Percentiles rank a stretch among this genome's conserved stretches.
These are phyloP conservation scores for Neodidymelliopsis sp. DNA, from an alignment of 2,329 filamentous ascomycete genomes.

Conservation along the genomic window DNA sequence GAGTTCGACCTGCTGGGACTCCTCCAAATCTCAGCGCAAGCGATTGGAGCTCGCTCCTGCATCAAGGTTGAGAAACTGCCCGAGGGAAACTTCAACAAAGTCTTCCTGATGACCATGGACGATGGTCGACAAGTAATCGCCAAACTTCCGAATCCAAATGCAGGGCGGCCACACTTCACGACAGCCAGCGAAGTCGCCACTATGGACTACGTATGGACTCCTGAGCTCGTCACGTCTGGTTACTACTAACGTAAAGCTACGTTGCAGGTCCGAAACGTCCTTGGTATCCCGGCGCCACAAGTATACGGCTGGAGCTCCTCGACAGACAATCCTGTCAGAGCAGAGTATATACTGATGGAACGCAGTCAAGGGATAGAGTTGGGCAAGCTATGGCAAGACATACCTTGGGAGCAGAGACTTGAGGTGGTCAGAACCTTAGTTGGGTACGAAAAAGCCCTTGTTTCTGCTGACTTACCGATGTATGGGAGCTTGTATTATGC, in stretches of 20 bases:
- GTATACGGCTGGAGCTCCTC: slow-evolving; percentile 40
- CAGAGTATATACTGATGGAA: slow-evolving; percentile 36
- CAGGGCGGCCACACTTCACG: slow-evolving; percentile 37
- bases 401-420: slow-evolving; percentile 21
- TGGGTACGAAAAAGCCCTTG: slow-evolving; percentile 24
- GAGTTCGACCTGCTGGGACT: slow-evolving; percentile 22
- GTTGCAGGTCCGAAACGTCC: slow-evolving; percentile 35
- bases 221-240: slow-evolving; percentile 33
- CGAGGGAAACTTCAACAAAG: slow-evolving; percentile 51
- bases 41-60: slow-evolving; percentile 23
- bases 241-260: slow-evolving; percentile 22
- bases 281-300: slow-evolving; percentile 40
- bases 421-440: slow-evolving; percentile 22
- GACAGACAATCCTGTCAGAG: slow-evolving; percentile 30
- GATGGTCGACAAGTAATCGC: slow-evolving; percentile 38
- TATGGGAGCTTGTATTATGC: slow-evolving; percentile 30
- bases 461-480: slow-evolving; percentile 20
- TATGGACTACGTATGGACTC: slow-evolving; percentile 42
- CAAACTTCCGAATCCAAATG: slow-evolving; percentile 45
- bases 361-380: slow-evolving; percentile 36
- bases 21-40: slow-evolving; percentile 23
- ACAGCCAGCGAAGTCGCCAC: slow-evolving; percentile 47
- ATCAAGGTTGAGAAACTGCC: slow-evolving; percentile 40
- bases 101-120: slow-evolving; percentile 44
- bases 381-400: slow-evolving; percentile 21